Percentiles rank a stretch among this genome's conserved stretches.
phyloP scores from a whole-genome alignment of 202 grass and related monocot genomes.

The Eragrostis tef region DNA sequence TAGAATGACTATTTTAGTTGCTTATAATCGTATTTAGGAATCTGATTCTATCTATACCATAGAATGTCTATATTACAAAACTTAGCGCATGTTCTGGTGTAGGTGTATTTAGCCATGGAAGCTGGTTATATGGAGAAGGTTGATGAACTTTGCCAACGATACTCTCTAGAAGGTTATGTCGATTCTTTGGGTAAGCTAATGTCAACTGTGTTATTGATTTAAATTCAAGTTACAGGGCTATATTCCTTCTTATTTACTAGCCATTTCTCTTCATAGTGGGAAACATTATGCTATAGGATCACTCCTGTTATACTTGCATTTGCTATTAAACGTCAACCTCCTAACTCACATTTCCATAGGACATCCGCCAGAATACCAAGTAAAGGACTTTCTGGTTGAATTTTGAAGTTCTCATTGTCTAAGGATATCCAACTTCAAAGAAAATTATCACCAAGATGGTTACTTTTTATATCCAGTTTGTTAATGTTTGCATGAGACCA shows the following conservation, averaged over 20 bases:
- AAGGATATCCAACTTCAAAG: neutral
- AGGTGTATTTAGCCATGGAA: slow-evolving; percentile 97
- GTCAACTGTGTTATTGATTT: neutral
- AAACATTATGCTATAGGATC: slow-evolving; percentile 17
- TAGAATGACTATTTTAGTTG: neutral
- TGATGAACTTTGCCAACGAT: slow-evolving; percentile 80
- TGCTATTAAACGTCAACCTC: slow-evolving; percentile 19
- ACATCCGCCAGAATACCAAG: slow-evolving; percentile 6
- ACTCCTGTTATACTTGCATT: slow-evolving; percentile 13
- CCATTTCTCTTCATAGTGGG: slow-evolving; percentile 1
- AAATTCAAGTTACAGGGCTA: neutral
- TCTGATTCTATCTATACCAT: neutral
- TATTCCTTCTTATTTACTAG: slow-evolving; percentile 28
- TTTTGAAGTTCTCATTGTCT: neutral
- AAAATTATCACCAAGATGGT: neutral
- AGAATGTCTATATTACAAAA: neutral
- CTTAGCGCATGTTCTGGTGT: slow-evolving; percentile 18
- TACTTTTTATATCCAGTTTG: neutral
- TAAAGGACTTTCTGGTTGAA: neutral
- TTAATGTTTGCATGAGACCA: slow-evolving; percentile 4
- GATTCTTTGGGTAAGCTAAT: slow-evolving; percentile 76
- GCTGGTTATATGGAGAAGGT: slow-evolving; percentile 92
- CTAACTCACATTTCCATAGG: neutral
- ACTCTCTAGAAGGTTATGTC: slow-evolving; percentile 82
- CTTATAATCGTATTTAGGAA: neutral